These are phyloP conservation scores for Colletotrichum caudatum DNA, from an alignment of 2,329 filamentous ascomycete genomes.

Conservation along the genomic window DNA sequence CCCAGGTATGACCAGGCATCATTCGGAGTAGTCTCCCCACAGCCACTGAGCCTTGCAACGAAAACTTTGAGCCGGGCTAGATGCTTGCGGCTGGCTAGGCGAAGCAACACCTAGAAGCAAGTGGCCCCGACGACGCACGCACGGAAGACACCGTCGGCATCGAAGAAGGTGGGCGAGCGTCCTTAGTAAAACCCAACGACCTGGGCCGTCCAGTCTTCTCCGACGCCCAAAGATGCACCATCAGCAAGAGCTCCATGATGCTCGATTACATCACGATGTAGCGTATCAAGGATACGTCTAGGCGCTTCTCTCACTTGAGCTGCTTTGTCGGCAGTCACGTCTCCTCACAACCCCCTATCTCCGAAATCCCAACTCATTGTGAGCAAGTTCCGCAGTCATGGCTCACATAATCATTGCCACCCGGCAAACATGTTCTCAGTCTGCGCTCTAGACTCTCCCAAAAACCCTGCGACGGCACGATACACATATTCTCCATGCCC, in stretches of 20 bases:
- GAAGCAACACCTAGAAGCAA: not conserved
- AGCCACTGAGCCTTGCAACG: no score
- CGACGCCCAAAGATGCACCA: not conserved
- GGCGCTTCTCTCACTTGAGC: not conserved
- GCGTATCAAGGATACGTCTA: not conserved
- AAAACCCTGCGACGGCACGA: conserved; percentile 46
- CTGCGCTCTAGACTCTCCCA: conserved; percentile 15
- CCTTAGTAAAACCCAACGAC: not conserved
- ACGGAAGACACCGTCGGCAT: not conserved
- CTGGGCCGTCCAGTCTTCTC: no score
- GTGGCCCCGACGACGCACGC: not conserved
- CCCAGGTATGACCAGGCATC: not conserved
- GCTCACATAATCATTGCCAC: not conserved
- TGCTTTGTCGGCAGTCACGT: not conserved
- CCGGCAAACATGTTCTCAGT: conserved; percentile 10
- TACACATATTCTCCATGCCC: conserved; percentile 56
- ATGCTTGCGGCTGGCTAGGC: not conserved
- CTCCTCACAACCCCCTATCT: not conserved
- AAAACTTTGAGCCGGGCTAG: no score
- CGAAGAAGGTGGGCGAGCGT: not conserved
- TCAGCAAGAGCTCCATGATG: not conserved
- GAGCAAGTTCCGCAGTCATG: not conserved
- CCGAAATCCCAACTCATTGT: not conserved
- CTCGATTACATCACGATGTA: not conserved
- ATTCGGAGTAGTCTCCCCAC: not conserved